These are phyloP conservation scores for Coemansia sp. DNA, from an alignment of 192 early-diverging fungal species.

Conservation along the genomic window DNA sequence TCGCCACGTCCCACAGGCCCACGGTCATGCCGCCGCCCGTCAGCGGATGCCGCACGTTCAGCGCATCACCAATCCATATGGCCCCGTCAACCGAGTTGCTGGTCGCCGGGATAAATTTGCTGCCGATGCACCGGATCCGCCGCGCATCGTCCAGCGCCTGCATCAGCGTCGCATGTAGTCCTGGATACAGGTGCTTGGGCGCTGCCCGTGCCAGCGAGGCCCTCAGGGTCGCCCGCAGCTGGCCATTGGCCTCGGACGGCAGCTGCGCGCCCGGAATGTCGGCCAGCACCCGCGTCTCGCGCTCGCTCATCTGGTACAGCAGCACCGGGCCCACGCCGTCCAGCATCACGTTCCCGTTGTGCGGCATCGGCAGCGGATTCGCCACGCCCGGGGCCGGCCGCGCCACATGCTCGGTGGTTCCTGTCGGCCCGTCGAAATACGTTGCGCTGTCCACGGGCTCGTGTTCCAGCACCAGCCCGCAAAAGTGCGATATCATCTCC, in stretches of 20 bases:
- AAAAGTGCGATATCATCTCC: constrained; percentile 41
- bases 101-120: constrained; percentile 82
- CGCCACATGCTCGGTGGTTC: constrained; percentile 1
- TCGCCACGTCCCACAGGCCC: constrained; percentile 85
- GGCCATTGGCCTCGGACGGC: constrained; percentile 62
- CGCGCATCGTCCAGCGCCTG: constrained; percentile 61
- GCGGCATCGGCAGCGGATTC: constrained; percentile 67
- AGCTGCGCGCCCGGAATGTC: constrained; percentile 84
- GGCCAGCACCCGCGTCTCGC: constrained; percentile 84
- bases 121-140: constrained; percentile 82
- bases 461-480: constrained; percentile 43
- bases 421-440: constrained; percentile 77
- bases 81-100: constrained; percentile 69
- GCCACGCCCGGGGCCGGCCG: not conserved
- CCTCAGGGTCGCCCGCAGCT: constrained; percentile 25
- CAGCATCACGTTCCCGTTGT: constrained; percentile 91
- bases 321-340: constrained; percentile 81
- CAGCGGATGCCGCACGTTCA: constrained; percentile 94
- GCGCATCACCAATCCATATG: constrained; percentile 87
- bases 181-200: constrained; percentile 66
- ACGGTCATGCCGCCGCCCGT: constrained; percentile 98
- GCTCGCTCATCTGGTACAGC: constrained; percentile 84
- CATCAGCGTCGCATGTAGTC: constrained; percentile 57
- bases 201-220: constrained; percentile 62
- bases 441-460: constrained; percentile 60